These are phyloP conservation scores for Nyctanthes arbortristis DNA, from an alignment of 257 asterid species.

Conservation along the genomic window DNA sequence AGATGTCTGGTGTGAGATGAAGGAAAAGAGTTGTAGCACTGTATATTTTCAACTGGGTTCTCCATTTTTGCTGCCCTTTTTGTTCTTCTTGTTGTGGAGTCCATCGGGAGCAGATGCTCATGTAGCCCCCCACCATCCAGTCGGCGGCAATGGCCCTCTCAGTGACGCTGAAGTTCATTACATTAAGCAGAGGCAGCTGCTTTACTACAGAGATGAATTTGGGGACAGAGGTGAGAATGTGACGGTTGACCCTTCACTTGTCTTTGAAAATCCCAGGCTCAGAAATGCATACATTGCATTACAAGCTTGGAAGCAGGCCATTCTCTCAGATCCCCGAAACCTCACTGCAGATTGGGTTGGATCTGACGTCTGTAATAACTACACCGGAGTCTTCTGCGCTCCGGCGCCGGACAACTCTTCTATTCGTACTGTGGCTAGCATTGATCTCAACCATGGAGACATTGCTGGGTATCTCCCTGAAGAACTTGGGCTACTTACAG, in stretches of 20 bases:
- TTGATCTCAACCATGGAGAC: constrained; percentile 9
- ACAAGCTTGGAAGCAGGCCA: constrained; percentile 53
- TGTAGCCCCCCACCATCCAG: constrained; percentile 19
- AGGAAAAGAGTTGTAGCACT: constrained; percentile 38
- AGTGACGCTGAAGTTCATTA: constrained; percentile 53
- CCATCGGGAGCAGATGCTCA: constrained; percentile 13
- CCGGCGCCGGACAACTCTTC: not conserved
- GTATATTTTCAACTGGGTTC: constrained; percentile 25
- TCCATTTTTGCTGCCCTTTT: constrained; percentile 19
- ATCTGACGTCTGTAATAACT: not conserved
- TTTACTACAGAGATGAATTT: constrained; percentile 74
- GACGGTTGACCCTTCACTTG: constrained; percentile 61
- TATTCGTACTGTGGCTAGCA: not conserved
- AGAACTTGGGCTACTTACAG: constrained; percentile 5
- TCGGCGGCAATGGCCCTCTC: constrained; percentile 52
- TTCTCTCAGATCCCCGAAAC: constrained; percentile 20
- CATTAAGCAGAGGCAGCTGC: constrained; percentile 64
- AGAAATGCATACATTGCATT: constrained; percentile 74
- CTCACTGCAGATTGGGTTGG: not conserved
- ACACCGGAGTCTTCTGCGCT: not conserved
- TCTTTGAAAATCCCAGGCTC: constrained; percentile 63
- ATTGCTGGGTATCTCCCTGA: not conserved
- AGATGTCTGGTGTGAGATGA: constrained; percentile 89
- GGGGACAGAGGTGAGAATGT: constrained; percentile 79
- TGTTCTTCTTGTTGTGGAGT: constrained; percentile 9